phyloP scores from a whole-genome alignment of 345 rosid genomes.

The Angophora floribunda region DNA sequence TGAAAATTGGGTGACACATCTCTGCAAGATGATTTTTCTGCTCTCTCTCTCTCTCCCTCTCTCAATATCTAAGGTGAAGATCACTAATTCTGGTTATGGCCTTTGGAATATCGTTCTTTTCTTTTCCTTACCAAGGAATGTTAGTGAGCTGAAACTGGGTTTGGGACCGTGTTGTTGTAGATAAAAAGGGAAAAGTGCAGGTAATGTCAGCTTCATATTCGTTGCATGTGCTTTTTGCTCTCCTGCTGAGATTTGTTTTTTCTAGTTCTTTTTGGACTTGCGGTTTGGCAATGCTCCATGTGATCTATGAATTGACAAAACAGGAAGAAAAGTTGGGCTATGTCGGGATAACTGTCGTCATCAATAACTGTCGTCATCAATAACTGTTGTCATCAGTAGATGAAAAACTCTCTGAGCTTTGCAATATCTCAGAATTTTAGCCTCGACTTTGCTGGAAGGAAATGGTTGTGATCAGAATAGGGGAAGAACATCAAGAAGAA shows the following conservation, averaged over 20 bases:
- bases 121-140: background rate
- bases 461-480: background rate
- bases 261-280: background rate
- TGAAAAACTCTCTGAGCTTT: background rate
- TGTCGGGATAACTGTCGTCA: background rate
- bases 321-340: background rate
- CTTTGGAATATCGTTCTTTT: background rate
- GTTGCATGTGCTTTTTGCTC: background rate
- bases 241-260: background rate
- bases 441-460: background rate
- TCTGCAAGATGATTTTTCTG: background rate
- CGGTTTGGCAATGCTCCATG: background rate
- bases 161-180: background rate
- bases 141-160: background rate
- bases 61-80: background rate
- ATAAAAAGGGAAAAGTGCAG: background rate
- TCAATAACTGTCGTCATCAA: background rate
- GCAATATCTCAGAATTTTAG: background rate
- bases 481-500: background rate
- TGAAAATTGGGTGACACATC: background rate
- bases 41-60: background rate
- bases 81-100: background rate
- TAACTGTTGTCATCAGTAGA: background rate
- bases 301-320: background rate
- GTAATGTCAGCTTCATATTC: background rate